Evolutionary conservation across 2,329 filamentous ascomycete species (phyloP).

Genomic region (Bipolaris victoriae): DNA sequence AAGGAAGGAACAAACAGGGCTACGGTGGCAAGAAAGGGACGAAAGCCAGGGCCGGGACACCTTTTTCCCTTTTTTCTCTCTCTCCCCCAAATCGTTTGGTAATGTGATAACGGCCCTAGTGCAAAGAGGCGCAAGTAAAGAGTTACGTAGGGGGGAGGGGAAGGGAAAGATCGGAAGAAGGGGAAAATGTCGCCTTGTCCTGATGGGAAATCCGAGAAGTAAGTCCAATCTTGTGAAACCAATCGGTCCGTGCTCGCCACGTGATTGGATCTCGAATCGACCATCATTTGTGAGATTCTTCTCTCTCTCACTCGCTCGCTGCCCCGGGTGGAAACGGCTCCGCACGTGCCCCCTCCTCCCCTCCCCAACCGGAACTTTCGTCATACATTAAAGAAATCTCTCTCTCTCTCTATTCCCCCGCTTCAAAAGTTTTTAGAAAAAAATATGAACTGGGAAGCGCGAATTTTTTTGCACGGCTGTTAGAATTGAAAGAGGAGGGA

Average conservation of each 20-base stretch:
- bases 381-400: neutral
- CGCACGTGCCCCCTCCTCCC: neutral
- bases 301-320: neutral
- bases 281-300: too few relatives aligned
- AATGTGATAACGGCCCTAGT: too few relatives aligned
- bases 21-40: neutral
- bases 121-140: neutral
- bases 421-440: neutral
- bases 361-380: neutral
- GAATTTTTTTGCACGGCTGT: neutral
- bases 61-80: too few relatives aligned
- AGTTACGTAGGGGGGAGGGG: neutral
- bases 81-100: too few relatives aligned
- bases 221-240: conserved; percentile 14
- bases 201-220: neutral
- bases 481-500: too few relatives aligned
- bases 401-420: too few relatives aligned
- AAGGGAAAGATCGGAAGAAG: conserved; percentile 13
- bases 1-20: neutral
- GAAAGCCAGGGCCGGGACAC: too few relatives aligned
- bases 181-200: neutral
- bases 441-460: neutral
- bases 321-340: conserved; percentile 10
- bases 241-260: conserved; percentile 17
- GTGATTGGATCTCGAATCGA: conserved; percentile 10